Evolutionary conservation across 2,329 filamentous ascomycete species (phyloP).

Genomic region (Clarireedia homoeocarpa): DNA sequence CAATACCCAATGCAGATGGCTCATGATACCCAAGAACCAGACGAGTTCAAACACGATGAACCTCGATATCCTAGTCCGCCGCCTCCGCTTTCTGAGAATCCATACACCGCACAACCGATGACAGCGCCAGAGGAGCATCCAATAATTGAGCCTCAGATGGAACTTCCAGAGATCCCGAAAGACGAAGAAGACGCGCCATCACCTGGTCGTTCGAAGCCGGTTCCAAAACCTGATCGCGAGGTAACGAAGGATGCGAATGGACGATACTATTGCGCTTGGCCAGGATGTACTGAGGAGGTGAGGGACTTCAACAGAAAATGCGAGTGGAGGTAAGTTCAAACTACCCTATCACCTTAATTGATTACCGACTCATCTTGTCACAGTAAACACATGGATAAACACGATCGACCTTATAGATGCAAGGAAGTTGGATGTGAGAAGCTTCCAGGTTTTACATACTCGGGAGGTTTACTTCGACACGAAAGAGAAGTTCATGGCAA

Average conservation of each 20-base stretch:
- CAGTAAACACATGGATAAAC: slow-evolving; percentile 98
- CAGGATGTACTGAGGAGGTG: slow-evolving; percentile 57
- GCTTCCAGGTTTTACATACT: slow-evolving; percentile 90
- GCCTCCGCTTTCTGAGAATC: slow-evolving; percentile 23
- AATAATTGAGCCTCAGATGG: slow-evolving; percentile 14
- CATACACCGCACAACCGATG: slow-evolving; percentile 23
- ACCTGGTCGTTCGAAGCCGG: slow-evolving; percentile 37
- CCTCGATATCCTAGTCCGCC: slow-evolving; percentile 28
- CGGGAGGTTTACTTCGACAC: slow-evolving; percentile 79
- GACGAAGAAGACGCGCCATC: slow-evolving; percentile 26
- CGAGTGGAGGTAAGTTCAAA: slow-evolving; percentile 72
- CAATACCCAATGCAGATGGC: slow-evolving; percentile 25
- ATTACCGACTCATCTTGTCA: background rate
- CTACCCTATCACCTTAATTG: slow-evolving; percentile 18
- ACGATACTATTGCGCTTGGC: slow-evolving; percentile 68
- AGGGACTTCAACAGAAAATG: slow-evolving; percentile 73
- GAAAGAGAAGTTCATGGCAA: slow-evolving; percentile 79
- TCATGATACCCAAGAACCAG: slow-evolving; percentile 24
- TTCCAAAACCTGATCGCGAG: slow-evolving; percentile 51
- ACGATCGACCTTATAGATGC: slow-evolving; percentile 89
- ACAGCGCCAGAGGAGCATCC: slow-evolving; percentile 16
- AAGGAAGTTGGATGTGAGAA: slow-evolving; percentile 78
- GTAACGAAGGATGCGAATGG: slow-evolving; percentile 58
- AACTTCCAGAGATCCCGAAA: slow-evolving; percentile 22
- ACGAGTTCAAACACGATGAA: slow-evolving; percentile 22